A percentile compares a stretch with the other conserved stretches of the same genome.
Evolutionary conservation across 768 basidiomycete genomes (phyloP).

Genomic region (Tylopilus felleus): DNA sequence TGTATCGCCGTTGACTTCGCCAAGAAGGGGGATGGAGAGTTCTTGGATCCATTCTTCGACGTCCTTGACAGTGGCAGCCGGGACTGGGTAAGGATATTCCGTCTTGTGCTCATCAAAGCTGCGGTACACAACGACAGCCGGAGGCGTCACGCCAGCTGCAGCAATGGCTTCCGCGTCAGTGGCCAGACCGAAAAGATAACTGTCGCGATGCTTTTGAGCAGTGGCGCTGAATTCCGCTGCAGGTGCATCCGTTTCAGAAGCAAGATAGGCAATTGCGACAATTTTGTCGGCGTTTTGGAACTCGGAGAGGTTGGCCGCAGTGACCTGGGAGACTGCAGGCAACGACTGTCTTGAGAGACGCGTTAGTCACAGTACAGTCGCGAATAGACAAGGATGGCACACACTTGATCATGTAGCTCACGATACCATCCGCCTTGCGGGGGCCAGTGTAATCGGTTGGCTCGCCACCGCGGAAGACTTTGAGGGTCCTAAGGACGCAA

Average conservation of each 20-base stretch:
- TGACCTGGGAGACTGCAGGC: slow-evolving; percentile 87
- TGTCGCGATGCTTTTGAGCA: slow-evolving; percentile 88
- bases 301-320: slow-evolving; percentile 69
- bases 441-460: slow-evolving; percentile 81
- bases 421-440: slow-evolving; percentile 92
- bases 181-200: slow-evolving; percentile 86
- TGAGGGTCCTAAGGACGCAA: slow-evolving; percentile 55
- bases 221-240: slow-evolving; percentile 71
- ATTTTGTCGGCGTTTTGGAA: slow-evolving; percentile 89
- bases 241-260: slow-evolving; percentile 67
- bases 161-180: slow-evolving; percentile 67
- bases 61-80: slow-evolving; percentile 53
- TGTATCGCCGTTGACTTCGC: slow-evolving; percentile 93
- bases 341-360: slow-evolving; percentile 68
- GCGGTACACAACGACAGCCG: slow-evolving; percentile 90
- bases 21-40: slow-evolving; percentile 83
- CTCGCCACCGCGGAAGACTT: slow-evolving; percentile 87
- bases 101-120: slow-evolving; percentile 80
- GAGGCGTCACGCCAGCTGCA: slow-evolving; percentile 71
- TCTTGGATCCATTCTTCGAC: slow-evolving; percentile 77
- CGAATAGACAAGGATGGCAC: slow-evolving; percentile 20
- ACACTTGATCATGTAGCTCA: slow-evolving; percentile 95
- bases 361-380: slow-evolving; percentile 2
- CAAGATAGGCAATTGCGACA: slow-evolving; percentile 82
- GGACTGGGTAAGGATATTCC: slow-evolving; percentile 60